Evolutionary conservation across 169 alveolate species (phyloP).

Genomic region (Eimeria praecox): DNA sequence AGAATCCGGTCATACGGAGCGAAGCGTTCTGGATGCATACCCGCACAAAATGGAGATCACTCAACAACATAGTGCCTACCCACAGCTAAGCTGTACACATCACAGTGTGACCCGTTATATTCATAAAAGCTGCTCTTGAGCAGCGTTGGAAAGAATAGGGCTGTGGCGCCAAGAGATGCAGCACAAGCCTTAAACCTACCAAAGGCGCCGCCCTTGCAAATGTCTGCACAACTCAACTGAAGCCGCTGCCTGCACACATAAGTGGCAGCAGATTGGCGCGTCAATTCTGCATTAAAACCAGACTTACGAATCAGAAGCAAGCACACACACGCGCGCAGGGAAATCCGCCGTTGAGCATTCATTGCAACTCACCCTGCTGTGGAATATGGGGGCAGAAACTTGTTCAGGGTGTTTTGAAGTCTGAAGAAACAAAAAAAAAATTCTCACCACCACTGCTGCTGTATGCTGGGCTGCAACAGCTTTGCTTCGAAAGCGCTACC

Average conservation of each 20-base stretch:
- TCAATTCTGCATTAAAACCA: background rate
- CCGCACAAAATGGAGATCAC: background rate
- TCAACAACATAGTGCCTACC: background rate
- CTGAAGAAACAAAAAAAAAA: background rate
- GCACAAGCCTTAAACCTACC: background rate
- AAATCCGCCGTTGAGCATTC: background rate
- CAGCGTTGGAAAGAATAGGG: background rate
- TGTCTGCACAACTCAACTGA: conserved; percentile 68
- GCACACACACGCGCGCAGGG: background rate
- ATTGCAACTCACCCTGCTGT: conserved; percentile 64
- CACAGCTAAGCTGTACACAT: background rate
- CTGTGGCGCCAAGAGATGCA: conserved; percentile 5
- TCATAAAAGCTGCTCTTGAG: background rate
- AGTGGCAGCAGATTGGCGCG: background rate
- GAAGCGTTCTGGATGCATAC: conserved; percentile 73
- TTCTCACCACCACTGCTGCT: background rate
- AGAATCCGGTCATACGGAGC: conserved; percentile 82
- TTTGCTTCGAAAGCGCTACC: background rate
- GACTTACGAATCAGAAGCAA: background rate
- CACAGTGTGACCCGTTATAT: background rate
- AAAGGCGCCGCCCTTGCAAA: conserved; percentile 71
- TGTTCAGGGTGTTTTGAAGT: conserved; percentile 22
- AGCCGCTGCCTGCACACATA: conserved; percentile 68
- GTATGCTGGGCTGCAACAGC: background rate
- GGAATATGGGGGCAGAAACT: conserved; percentile 62